Evolutionary conservation across 352 stramenopile genomes (phyloP), one percentile per base, ranked within the genome.

Genomic region (Phytophthora pseudosyringae): DNA sequence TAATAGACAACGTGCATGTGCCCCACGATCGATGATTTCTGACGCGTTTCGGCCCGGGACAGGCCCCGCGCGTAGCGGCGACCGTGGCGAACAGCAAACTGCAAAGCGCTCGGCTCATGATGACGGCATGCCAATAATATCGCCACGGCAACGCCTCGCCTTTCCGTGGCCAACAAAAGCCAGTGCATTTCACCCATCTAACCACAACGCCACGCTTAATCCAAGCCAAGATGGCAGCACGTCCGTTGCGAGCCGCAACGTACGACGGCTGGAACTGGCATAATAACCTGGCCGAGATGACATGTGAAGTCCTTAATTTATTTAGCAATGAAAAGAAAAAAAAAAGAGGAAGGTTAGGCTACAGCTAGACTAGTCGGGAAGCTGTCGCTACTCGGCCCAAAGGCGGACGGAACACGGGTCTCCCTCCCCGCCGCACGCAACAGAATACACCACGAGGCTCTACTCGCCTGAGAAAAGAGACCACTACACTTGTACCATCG

Each of bases 301-400:
- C 64, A 71, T 54, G 31, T 51, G 36, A 64, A 71, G 69, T 65
- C 66, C 65, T 78, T 78, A 78, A 78, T 75, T 78, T 75, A 78
- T 69, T 78, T 65, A 75, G 62, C 57, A 72, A 73, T 69, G 55
- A 52, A 68, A 72, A 10, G 56, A 64, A 58, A 31, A 64, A 58
- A 31, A 21, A 21, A 21, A 64, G 35, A 71, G 43, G 60, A 61
- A 72, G 47, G 50, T 70, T 62, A 71, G 57, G 64, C 49, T 69
- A 66, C 61, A 64, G 54, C 59, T 61, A 65, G 45, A 69, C 43
- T 57, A 63, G 39, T 61, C 40, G 46, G 52, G 41, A 64, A 67
- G 54, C 54, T 51, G 25, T 51, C 25, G 33, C 53, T 54, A 55
- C 46, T 65, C 38, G 36, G 46, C 59, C 46, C 45, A 49, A 68